Percentiles rank a stretch among this genome's conserved stretches.
Evolutionary conservation across 2,329 filamentous ascomycete species (phyloP).

Genomic region (Dactylella cylindrospora): DNA sequence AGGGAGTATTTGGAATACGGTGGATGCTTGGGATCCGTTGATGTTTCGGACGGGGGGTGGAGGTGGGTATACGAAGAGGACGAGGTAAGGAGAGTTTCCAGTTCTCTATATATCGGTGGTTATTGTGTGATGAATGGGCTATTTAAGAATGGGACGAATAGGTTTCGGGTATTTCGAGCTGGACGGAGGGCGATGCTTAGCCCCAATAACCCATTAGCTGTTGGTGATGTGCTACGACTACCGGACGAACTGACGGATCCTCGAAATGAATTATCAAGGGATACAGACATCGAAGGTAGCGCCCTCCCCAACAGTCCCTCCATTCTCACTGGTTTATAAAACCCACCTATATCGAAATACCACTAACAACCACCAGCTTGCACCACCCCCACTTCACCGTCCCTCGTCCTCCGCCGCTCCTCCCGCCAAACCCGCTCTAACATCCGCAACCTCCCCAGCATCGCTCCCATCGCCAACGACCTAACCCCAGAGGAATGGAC

Average conservation of each 20-base stretch:
- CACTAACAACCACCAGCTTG: conserved; percentile 10
- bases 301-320: too few relatives aligned
- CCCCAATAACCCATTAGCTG: not conserved
- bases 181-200: not conserved
- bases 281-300: too few relatives aligned
- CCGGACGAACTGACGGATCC: conserved; percentile 4
- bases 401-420: conserved; percentile 18
- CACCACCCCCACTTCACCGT: conserved; percentile 6
- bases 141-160: too few relatives aligned
- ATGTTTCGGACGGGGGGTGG: conserved; percentile 22
- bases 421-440: too few relatives aligned
- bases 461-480: too few relatives aligned
- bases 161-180: conserved; percentile 10
- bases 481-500: not conserved
- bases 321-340: too few relatives aligned
- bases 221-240: conserved; percentile 12
- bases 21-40: conserved; percentile 18
- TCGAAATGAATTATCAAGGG: not conserved
- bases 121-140: too few relatives aligned
- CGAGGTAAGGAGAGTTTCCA: conserved; percentile 17
- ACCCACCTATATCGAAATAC: not conserved
- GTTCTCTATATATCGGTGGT: too few relatives aligned
- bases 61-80: conserved; percentile 16
- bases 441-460: too few relatives aligned
- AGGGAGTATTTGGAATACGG: conserved; percentile 16